Percentiles rank a stretch among this genome's conserved stretches.
phyloP scores from a whole-genome alignment of 495 filamentous ascomycete genomes.

The Penicillium parvum region DNA sequence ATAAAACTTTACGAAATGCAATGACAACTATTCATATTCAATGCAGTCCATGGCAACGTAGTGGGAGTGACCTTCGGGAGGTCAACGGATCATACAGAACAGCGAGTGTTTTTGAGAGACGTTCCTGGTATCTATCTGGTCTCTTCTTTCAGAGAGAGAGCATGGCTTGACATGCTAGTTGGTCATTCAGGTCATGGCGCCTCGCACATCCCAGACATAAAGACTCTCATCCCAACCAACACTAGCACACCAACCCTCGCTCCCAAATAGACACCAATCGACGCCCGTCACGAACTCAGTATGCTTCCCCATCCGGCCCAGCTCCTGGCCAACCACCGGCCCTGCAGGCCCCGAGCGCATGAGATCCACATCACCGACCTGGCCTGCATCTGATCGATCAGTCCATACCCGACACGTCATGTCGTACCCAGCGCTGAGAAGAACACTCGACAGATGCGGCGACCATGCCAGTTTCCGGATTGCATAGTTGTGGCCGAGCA shows the following conservation, averaged over 20 bases:
- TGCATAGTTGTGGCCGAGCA: slow-evolving; percentile 87
- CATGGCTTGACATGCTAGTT: background rate
- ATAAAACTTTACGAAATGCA: slow-evolving; percentile 24
- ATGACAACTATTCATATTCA: slow-evolving; percentile 15
- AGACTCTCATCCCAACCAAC: slow-evolving; percentile 90
- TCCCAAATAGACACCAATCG: slow-evolving; percentile 96
- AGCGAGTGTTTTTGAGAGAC: background rate
- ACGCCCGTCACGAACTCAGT: slow-evolving; percentile 97
- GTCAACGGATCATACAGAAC: no score
- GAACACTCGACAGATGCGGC: slow-evolving; percentile 79
- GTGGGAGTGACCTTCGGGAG: no score
- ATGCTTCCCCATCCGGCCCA: slow-evolving; percentile 86
- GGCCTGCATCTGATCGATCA: slow-evolving; percentile 57
- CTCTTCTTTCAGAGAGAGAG: background rate
- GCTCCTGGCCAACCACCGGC: slow-evolving; percentile 55
- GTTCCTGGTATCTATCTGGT: background rate
- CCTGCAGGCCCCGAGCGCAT: slow-evolving; percentile 35
- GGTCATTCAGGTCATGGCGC: slow-evolving; percentile 48
- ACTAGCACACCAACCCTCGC: slow-evolving; percentile 91
- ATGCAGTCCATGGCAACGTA: background rate
- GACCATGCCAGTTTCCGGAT: slow-evolving; percentile 82
- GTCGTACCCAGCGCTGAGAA: slow-evolving; percentile 89
- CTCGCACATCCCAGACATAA: slow-evolving; percentile 85
- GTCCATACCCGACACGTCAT: slow-evolving; percentile 95
- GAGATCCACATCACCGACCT: slow-evolving; percentile 40